Conservation (phyloP, 2,329 filamentous ascomycete species). For the Ophiosphaerella korrae region DNA sequence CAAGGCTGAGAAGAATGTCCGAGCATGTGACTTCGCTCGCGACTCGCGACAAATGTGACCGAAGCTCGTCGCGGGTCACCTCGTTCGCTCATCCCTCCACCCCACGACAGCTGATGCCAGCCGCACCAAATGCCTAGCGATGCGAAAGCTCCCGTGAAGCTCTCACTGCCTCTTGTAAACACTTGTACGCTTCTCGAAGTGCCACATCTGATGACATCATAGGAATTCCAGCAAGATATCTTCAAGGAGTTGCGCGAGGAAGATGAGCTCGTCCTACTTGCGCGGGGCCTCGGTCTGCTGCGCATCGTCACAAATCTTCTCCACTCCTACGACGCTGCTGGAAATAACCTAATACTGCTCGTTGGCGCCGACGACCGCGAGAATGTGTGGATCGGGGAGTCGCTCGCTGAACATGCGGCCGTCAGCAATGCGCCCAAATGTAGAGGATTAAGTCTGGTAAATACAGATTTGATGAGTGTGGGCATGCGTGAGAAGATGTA, state of each 20-base stretch:
- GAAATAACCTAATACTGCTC: constrained; percentile 88
- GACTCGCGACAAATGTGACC: constrained; percentile 11
- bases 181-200: constrained; percentile 1
- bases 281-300: constrained; percentile 87
- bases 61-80: constrained; percentile 20
- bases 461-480: constrained; percentile 91
- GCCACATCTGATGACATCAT: constrained; percentile 30
- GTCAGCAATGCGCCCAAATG: constrained; percentile 82
- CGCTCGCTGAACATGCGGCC: constrained; percentile 91
- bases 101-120: constrained; percentile 21
- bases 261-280: constrained; percentile 92
- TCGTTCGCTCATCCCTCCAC: constrained; percentile 17
- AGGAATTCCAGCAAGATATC: constrained; percentile 91
- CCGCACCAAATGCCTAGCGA: constrained; percentile 46
- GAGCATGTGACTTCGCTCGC: constrained; percentile 37
- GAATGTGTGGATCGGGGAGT: constrained; percentile 96
- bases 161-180: constrained; percentile 74
- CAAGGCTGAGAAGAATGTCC: neutral
- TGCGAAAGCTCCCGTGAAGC: constrained; percentile 68
- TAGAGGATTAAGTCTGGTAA: constrained; percentile 86
- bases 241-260: constrained; percentile 75
- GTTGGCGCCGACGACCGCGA: constrained; percentile 90
- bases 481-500: constrained; percentile 91
- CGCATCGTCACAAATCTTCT: constrained; percentile 94
- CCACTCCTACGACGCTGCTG: constrained; percentile 94